Evolutionary conservation across 1,284 basidiomycete species (phyloP), one percentile per base, ranked within the genome.

Genomic region (Papiliotrema nemorosa): DNA sequence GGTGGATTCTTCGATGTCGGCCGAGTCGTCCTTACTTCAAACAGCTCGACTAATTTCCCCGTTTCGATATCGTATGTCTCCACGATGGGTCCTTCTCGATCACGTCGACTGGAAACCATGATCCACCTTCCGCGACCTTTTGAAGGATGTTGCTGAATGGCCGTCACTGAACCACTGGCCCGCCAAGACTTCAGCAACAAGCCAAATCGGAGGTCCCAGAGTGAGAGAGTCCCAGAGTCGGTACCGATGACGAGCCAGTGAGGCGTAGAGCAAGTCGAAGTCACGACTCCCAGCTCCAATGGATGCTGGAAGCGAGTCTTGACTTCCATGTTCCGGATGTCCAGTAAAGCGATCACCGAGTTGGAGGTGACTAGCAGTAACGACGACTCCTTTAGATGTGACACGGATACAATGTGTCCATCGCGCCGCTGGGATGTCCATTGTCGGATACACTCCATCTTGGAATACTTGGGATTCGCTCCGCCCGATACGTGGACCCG

Each of bases 181-280:
- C 84, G 82, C 93, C 93, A 97, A 44, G 84, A 87, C 67, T 87
- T 86, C 60, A 97, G 77, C 5, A 88, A 76, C n/a, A 97, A 77
- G 0, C 90, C 90, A 60, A 97, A 97, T 2, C 94, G 84, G 45
- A 92, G 81, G 74, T 98, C 94, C 92, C 93, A 97, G 1, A 97
- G 79, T 3, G 85, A 84, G 6, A 97, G 76, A 9, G 85, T 81
- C 4, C 94, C 94, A 1, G 82, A 82, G 2, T 86, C 82, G 0
- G 93, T 94, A 2, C 90, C 93, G 26, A 88, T 84, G 5, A 94
- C 78, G 31, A 92, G 78, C 94, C 94, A 97, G 3, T 87, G 82
- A 24, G 82, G 82, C 59, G 86, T 87, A 24, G 82, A 81, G 59
- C 89, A 94, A 46, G 96, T 72, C 43, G 84, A 83, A 0, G 90